phyloP scores from a whole-genome alignment of 2,329 filamentous ascomycete species.

The Plectosphaerella sp. region DNA sequence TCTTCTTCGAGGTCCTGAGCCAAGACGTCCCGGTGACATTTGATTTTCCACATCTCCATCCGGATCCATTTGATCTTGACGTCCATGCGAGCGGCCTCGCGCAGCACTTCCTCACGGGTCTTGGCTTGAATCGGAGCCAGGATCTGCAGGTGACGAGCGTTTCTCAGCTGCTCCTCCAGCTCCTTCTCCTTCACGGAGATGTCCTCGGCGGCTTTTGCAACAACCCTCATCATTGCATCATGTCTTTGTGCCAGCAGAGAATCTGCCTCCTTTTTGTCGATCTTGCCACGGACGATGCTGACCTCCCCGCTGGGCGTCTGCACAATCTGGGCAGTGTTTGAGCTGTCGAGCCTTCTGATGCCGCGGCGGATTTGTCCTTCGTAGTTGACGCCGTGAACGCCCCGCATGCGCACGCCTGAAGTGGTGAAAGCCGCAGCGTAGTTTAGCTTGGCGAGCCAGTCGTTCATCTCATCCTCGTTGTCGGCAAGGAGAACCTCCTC shows the following conservation, averaged over 20 bases:
- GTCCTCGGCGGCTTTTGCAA: slow-evolving; percentile 77
- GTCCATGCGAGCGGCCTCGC: slow-evolving; percentile 77
- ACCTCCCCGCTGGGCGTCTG: slow-evolving; percentile 71
- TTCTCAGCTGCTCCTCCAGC: slow-evolving; percentile 77
- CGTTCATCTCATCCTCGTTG: slow-evolving; percentile 86
- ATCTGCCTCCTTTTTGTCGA: slow-evolving; percentile 77
- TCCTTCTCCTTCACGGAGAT: slow-evolving; percentile 69
- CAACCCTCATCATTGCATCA: slow-evolving; percentile 78
- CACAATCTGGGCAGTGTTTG: slow-evolving; percentile 54
- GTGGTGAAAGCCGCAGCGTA: slow-evolving; percentile 94
- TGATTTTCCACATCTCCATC: slow-evolving; percentile 88
- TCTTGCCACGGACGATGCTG: slow-evolving; percentile 65
- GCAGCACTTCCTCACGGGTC: slow-evolving; percentile 80
- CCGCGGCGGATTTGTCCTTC: slow-evolving; percentile 74
- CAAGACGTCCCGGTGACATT: slow-evolving; percentile 86
- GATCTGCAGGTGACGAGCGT: slow-evolving; percentile 85
- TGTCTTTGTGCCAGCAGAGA: slow-evolving; percentile 81
- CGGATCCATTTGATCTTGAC: slow-evolving; percentile 92
- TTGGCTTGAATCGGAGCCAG: slow-evolving; percentile 88
- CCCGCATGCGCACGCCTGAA: slow-evolving; percentile 84
- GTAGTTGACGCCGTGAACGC: slow-evolving; percentile 78
- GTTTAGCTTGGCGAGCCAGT: slow-evolving; percentile 94
- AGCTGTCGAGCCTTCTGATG: slow-evolving; percentile 65
- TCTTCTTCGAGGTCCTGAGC: slow-evolving; percentile 83
- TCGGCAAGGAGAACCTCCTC: slow-evolving; percentile 92